Evolutionary conservation across 768 basidiomycete species (phyloP).

Genomic region (Nevesoporus exiguus): DNA sequence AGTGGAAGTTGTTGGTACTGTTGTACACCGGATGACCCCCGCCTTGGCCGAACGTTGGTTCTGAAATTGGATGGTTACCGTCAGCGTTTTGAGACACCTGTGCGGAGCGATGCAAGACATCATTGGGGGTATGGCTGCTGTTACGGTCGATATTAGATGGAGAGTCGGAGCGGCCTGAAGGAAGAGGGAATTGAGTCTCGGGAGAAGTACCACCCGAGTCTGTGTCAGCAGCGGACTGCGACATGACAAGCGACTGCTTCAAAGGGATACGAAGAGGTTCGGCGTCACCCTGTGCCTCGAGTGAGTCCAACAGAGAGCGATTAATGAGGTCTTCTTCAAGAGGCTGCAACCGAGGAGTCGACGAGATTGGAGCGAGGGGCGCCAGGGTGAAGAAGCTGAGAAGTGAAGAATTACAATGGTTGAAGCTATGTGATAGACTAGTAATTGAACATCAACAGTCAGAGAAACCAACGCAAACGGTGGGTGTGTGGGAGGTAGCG

Average conservation of each 20-base stretch:
- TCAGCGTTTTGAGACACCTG: constrained; percentile 26
- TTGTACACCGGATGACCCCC: constrained; percentile 41
- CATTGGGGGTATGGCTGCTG: constrained; percentile 36
- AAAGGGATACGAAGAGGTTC: constrained; percentile 47
- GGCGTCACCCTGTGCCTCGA: constrained; percentile 81
- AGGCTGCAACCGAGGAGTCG: constrained; percentile 35
- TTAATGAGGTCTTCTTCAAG: constrained; percentile 76
- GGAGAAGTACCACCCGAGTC: constrained; percentile 51
- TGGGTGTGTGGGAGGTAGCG: constrained; percentile 33
- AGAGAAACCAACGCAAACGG: constrained; percentile 26
- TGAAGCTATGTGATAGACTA: constrained; percentile 30
- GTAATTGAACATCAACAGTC: constrained; percentile 44
- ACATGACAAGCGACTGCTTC: constrained; percentile 42
- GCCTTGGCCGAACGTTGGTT: constrained; percentile 31
- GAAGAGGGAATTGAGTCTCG: constrained; percentile 50
- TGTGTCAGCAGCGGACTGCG: constrained; percentile 47
- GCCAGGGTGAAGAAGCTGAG: constrained; percentile 46
- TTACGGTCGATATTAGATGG: constrained; percentile 39
- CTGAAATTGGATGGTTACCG: constrained; percentile 28
- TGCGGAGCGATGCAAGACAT: constrained; percentile 27
- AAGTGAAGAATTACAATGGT: constrained; percentile 29
- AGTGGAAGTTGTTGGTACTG: constrained; percentile 32
- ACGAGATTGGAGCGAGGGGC: constrained; percentile 38
- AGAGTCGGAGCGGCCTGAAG: constrained; percentile 51
- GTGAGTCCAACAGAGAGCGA: constrained; percentile 76